Conservation (phyloP, 805 yeast species). For the Ogataea degrootiae region DNA sequence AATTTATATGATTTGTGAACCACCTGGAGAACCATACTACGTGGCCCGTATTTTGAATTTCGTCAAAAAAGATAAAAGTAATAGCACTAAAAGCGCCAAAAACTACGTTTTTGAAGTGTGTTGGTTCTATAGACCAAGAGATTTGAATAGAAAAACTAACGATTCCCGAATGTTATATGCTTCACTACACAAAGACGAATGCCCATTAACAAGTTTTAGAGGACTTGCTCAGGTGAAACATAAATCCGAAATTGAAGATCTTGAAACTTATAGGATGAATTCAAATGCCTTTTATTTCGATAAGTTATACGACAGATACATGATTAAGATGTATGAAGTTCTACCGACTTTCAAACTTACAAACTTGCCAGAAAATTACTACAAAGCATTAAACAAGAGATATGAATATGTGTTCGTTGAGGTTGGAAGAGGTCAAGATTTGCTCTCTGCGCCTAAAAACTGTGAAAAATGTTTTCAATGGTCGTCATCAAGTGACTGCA, state of each 20-base stretch:
- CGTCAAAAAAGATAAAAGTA: slow-evolving; percentile 34
- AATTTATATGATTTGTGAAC: slow-evolving; percentile 83
- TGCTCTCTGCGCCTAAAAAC: slow-evolving; percentile 57
- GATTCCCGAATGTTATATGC: slow-evolving; percentile 79
- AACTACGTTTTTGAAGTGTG: slow-evolving; percentile 64
- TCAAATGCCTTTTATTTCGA: slow-evolving; percentile 83
- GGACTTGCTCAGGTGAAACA: slow-evolving; percentile 73
- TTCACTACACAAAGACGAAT: slow-evolving; percentile 79
- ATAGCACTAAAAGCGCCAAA: slow-evolving; percentile 40
- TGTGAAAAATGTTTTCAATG: slow-evolving; percentile 82
- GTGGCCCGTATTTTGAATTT: slow-evolving; percentile 83
- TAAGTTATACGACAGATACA: slow-evolving; percentile 79
- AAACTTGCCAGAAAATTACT: slow-evolving; percentile 55
- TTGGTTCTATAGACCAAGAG: slow-evolving; percentile 90
- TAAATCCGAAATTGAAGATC: slow-evolving; percentile 55
- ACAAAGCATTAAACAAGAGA: slow-evolving; percentile 58
- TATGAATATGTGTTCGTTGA: slow-evolving; percentile 76
- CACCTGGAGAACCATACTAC: slow-evolving; percentile 92
- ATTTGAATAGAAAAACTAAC: slow-evolving; percentile 58
- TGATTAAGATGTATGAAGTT: slow-evolving; percentile 76
- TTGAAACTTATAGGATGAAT: slow-evolving; percentile 47
- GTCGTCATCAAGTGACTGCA: slow-evolving; percentile 71
- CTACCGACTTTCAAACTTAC: slow-evolving; percentile 56
- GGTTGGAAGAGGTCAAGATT: slow-evolving; percentile 55
- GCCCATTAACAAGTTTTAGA: slow-evolving; percentile 70